Evolutionary conservation across 352 stramenopile genomes (phyloP), one percentile per base, ranked within the genome.

Genomic region (Phytophthora pluvialis): DNA sequence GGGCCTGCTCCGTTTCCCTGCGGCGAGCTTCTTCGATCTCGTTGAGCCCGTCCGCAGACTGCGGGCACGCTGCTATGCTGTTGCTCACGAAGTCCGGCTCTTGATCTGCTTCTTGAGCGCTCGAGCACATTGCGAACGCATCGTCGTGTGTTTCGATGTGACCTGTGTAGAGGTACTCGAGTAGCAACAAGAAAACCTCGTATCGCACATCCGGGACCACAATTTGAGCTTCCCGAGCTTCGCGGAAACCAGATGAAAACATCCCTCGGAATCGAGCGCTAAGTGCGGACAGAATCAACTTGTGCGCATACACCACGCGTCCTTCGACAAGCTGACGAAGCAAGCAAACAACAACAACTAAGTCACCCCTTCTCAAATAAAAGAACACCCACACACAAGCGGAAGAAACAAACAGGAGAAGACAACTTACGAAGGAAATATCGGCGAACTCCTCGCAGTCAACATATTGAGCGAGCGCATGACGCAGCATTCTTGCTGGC

Each of bases 151-250:
- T 72, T 45, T 78, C 65, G 36, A 80, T 68, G 15, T 70, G 54
- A 16, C 96, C 94, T 0, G 94, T 97, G 70, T 99, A 98, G 26
- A 99, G 81, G 64, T 98, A 98, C 73, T 98, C 81, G 57, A 99
- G 89, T 61, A 98, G 91, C 26, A 86, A 69, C 8, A 97, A 48
- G 77, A 98, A 99, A 28, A 91, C 86, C 26, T 88, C 79, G 60
- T 97, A 97, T 9, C 82, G 86, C 45, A 95, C 92, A 67, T 98
- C 89, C 0, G 89, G 86, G 21, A 98, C 90, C 36, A 90, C 81
- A 61, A 98, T 98, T 65, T 94, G 70, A 40, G 72, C 69, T 53
- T 89, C 72, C 28, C 75, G 75, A 36, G 86, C 77, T 65, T 99
- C 95, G 1, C 88, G 86, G 67, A 98, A 98, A 15, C 92, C 89